A percentile compares a stretch with the other conserved stretches of the same genome.
Evolutionary conservation across 1,139 yeast genomes (phyloP).

Genomic region (Petasospora rhodanensis): DNA sequence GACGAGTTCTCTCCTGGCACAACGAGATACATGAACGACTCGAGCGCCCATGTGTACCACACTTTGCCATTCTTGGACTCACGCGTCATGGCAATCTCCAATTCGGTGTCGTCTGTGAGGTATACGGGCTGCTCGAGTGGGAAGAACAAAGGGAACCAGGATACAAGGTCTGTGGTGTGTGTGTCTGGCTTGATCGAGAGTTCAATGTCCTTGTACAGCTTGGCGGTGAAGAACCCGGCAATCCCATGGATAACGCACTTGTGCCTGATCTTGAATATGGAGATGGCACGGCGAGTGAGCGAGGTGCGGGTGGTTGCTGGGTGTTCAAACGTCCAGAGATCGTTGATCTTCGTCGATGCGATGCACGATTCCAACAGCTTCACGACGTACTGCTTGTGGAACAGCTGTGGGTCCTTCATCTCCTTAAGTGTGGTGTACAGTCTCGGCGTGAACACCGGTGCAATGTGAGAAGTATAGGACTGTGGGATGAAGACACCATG

Average conservation of each 20-base stretch:
- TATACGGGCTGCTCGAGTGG: constrained; percentile 54
- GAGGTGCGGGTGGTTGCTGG: constrained; percentile 29
- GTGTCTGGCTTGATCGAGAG: constrained; percentile 52
- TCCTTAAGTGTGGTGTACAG: constrained; percentile 33
- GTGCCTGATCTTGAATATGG: constrained; percentile 33
- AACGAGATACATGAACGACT: constrained; percentile 41
- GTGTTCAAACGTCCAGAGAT: constrained; percentile 53
- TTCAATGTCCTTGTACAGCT: constrained; percentile 51
- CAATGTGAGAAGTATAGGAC: constrained; percentile 51
- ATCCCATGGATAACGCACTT: constrained; percentile 65
- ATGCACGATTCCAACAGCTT: constrained; percentile 48
- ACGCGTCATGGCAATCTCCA: constrained; percentile 44
- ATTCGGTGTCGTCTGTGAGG: constrained; percentile 47
- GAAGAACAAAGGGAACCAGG: constrained; percentile 75
- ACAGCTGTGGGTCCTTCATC: constrained; percentile 23
- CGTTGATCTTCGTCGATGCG: constrained; percentile 37
- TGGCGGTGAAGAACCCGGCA: constrained; percentile 70
- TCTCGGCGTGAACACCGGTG: constrained; percentile 62
- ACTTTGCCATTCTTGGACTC: constrained; percentile 37
- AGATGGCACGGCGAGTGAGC: constrained; percentile 29
- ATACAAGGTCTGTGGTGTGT: constrained; percentile 51
- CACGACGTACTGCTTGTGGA: constrained; percentile 57
- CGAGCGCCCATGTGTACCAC: constrained; percentile 76
- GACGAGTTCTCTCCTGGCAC: constrained; percentile 27
- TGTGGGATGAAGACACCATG: constrained; percentile 55